phyloP scores from a whole-genome alignment of 2,329 filamentous ascomycete genomes.

The Delphinella strobiligena region DNA sequence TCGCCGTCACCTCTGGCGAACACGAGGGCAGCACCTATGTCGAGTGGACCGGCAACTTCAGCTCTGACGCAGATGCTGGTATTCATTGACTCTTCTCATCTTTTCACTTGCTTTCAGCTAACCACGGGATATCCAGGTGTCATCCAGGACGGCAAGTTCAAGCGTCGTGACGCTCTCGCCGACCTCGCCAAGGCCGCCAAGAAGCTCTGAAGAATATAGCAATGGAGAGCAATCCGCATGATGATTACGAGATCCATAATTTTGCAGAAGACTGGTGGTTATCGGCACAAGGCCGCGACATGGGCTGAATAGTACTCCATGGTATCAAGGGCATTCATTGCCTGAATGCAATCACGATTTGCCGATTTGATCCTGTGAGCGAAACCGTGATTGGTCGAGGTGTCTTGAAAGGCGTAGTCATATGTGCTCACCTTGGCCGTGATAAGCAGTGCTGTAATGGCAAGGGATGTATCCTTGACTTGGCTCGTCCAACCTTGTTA shows the following conservation, averaged over 20 bases:
- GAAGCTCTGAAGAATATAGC: slow-evolving; percentile 17
- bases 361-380: no score
- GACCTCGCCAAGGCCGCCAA: slow-evolving; percentile 42
- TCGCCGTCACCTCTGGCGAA: slow-evolving; percentile 54
- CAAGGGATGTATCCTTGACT: no score
- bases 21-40: slow-evolving; percentile 54
- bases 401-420: no score
- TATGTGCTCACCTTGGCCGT: no score
- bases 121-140: no score
- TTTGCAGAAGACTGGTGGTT: not conserved
- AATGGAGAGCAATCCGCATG: not conserved
- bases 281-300: not conserved
- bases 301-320: no score
- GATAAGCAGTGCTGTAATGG: no score
- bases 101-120: slow-evolving; percentile 2
- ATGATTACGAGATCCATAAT: not conserved
- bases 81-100: slow-evolving; percentile 22
- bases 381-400: no score
- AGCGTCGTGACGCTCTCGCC: slow-evolving; percentile 58
- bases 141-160: slow-evolving; percentile 65
- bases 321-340: no score
- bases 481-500: no score
- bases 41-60: slow-evolving; percentile 59
- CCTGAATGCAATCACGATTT: no score
- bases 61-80: slow-evolving; percentile 58